Base-by-base conservation (phyloP, 2,329 filamentous ascomycete species). In the Botrytis cinerea region DNA sequence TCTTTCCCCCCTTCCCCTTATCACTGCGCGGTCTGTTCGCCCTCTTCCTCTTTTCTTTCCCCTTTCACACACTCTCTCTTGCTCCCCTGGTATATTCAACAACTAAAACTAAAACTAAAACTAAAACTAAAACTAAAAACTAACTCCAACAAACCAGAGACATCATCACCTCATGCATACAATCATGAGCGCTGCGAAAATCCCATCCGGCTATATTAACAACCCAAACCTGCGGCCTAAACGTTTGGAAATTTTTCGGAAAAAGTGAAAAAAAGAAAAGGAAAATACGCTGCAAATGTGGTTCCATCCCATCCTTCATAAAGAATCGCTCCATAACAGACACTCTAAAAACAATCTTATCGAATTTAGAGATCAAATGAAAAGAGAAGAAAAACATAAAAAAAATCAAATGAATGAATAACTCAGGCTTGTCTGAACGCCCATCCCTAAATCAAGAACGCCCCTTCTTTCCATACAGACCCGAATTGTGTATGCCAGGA, bases 151-250 rank as follows among this genome's bases (percentile, higher is more conserved):
- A 57, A 57, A 64, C 51, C 28, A 43, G 18, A 20, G 16, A 43
- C 60, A n/a, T 40, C 48, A 68, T 68, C 66, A 43, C 28, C 48
- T 68, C 48, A 68, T 68, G 66, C 64, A 51, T 51, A 25, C n/a
- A 38, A 54, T 68, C 66, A 57, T 68, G 48, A 57, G 48, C 9
- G 25, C 38, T 43, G 40, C 48, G 20, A 18, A 18, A 57, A 57
- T 57, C n/a, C 51, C 48, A 57, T 57, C 48, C 46, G 57, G 54
- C 35, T 51, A 43, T 57, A 57, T 68, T 57, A 57, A 57, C 35
- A 57, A 54, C 28, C 48, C 48, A 57, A 57, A 51, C 48, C 66
- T 43, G 35, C 35, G 16, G 28, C 28, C 64, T 35, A 32, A 32
- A 57, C 35, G n/a, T 51, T 68, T 43, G 51, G 51, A n/a, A n/a